Evolutionary conservation across 495 filamentous ascomycete genomes (phyloP).

Genomic region (Saxophila tyrrhenica): DNA sequence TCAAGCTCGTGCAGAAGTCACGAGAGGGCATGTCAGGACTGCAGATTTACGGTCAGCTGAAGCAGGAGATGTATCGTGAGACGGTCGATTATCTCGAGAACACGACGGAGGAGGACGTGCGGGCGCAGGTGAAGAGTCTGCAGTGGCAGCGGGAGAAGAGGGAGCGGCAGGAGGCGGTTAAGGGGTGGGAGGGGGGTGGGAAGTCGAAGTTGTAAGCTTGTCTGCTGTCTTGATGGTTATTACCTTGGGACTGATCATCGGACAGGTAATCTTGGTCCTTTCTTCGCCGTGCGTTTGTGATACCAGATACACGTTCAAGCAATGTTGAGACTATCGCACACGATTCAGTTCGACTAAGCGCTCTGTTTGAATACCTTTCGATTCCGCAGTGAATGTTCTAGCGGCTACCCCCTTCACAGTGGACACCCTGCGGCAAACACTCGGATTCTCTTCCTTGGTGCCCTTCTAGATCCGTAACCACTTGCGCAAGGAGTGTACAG

Average conservation of each 20-base stretch:
- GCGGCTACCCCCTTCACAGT: too few species aligned
- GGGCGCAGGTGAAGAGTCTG: neutral
- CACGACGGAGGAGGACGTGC: slow-evolving; percentile 7
- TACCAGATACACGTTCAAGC: too few species aligned
- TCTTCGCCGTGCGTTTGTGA: too few species aligned
- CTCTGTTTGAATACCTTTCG: too few species aligned
- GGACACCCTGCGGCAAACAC: too few species aligned
- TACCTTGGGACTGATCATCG: neutral
- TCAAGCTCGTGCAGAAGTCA: slow-evolving; percentile 23
- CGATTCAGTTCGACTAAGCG: too few species aligned
- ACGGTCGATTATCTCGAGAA: slow-evolving; percentile 10
- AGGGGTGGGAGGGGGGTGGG: slow-evolving; percentile 4
- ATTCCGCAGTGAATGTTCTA: too few species aligned
- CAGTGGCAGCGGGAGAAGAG: neutral
- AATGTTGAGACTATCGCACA: too few species aligned
- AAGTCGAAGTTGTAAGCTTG: slow-evolving; percentile 15
- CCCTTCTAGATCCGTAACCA: too few species aligned
- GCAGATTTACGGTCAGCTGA: slow-evolving; percentile 12
- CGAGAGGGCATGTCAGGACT: slow-evolving; percentile 6
- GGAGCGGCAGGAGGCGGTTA: slow-evolving; percentile 5
- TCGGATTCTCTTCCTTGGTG: too few species aligned
- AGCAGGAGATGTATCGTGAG: slow-evolving; percentile 20
- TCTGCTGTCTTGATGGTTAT: neutral
- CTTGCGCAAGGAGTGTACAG: too few species aligned
- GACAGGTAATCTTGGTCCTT: too few species aligned